These are phyloP conservation scores for Discostella pseudostelligera DNA, from an alignment of 108 stramenopile species.

Conservation along the genomic window DNA sequence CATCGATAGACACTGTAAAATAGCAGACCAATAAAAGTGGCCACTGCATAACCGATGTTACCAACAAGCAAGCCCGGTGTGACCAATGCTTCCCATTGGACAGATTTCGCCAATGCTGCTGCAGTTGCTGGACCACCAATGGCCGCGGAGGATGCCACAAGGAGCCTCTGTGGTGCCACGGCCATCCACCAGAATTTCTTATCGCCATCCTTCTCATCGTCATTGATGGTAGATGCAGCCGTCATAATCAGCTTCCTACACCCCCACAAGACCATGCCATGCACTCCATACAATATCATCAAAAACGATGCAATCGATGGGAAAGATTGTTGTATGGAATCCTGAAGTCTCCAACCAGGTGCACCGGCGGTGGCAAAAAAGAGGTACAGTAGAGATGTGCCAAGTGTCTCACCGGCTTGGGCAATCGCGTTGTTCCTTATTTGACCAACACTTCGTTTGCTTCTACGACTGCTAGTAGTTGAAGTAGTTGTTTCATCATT, in stretches of 20 bases:
- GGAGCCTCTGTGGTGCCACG: constrained; percentile 60
- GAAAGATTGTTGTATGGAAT: constrained; percentile 61
- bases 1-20: constrained; percentile 42
- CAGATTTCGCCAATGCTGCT: constrained; percentile 73
- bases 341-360: constrained; percentile 67
- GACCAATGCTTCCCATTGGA: constrained; percentile 60
- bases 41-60: constrained; percentile 79
- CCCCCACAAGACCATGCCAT: constrained; percentile 51
- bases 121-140: constrained; percentile 86
- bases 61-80: constrained; percentile 75
- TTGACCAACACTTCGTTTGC: background rate
- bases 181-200: constrained; percentile 22
- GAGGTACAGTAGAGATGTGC: constrained; percentile 65
- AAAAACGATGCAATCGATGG: constrained; percentile 62
- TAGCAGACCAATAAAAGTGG: constrained; percentile 52
- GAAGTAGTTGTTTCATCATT: background rate
- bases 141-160: constrained; percentile 76
- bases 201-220: background rate
- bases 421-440: constrained; percentile 20
- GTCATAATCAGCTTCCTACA: constrained; percentile 31
- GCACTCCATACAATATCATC: constrained; percentile 60
- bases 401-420: constrained; percentile 55
- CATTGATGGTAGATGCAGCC: background rate
- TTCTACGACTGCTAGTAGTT: background rate
- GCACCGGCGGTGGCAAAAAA: constrained; percentile 88